Evolutionary conservation across 2,329 filamentous ascomycete genomes (phyloP).

Genomic region (Beauveria asiatica): DNA sequence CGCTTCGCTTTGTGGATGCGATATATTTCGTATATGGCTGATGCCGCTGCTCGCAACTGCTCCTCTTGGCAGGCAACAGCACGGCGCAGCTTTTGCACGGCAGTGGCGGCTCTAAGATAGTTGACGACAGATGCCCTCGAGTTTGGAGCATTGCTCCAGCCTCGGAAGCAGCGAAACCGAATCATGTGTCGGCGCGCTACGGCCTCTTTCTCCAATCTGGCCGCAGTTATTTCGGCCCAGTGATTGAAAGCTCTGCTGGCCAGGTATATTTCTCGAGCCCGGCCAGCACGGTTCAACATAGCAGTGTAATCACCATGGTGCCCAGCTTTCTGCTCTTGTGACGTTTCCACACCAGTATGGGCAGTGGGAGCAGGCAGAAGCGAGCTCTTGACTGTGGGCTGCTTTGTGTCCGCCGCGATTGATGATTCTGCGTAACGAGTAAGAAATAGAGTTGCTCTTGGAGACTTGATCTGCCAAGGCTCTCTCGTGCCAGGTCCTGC

Average conservation of each 20-base stretch:
- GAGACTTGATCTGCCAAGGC: not conserved
- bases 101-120: conserved; percentile 22
- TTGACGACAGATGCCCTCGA: conserved; percentile 22
- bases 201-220: conserved; percentile 57
- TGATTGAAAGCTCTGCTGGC: conserved; percentile 30
- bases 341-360: not conserved
- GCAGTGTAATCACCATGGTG: not conserved
- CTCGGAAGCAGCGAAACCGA: conserved; percentile 37
- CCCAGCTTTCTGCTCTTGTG: conserved; percentile 1
- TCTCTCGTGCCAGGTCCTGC: not conserved
- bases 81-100: conserved; percentile 27
- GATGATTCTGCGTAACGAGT: not conserved
- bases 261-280: conserved; percentile 58
- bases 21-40: conserved; percentile 16
- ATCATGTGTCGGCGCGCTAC: conserved; percentile 64
- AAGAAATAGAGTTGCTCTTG: not conserved
- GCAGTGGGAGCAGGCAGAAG: not conserved
- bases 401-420: not conserved
- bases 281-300: conserved; percentile 43
- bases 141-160: conserved; percentile 27
- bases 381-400: not conserved
- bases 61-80: conserved; percentile 20
- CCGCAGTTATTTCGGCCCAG: conserved; percentile 58
- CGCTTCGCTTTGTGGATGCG: conserved; percentile 15
- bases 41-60: conserved; percentile 19